Evolutionary conservation across 2,329 filamentous ascomycete species (phyloP).

Genomic region (Fusarium nelsonii): DNA sequence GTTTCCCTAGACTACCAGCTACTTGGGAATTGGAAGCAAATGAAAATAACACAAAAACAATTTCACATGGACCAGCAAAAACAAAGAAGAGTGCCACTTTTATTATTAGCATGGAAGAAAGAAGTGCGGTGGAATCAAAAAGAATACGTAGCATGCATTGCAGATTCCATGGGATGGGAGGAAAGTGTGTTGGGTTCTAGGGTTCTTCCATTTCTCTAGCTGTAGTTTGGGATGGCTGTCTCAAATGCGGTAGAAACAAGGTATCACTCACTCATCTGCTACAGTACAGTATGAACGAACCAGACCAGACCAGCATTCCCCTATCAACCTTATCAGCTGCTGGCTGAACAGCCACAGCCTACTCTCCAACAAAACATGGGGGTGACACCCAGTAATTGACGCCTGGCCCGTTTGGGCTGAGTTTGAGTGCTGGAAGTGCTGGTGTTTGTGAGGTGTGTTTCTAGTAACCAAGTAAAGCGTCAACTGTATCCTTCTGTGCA

Average conservation of each 20-base stretch:
- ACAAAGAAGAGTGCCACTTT: constrained; percentile 33
- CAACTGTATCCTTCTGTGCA: background rate
- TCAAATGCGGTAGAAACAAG: constrained; percentile 11
- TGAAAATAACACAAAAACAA: constrained; percentile 36
- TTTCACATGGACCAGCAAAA: constrained; percentile 30
- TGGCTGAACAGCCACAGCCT: constrained; percentile 18
- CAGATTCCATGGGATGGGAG: background rate
- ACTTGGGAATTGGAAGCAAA: constrained; percentile 44
- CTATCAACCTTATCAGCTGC: constrained; percentile 42
- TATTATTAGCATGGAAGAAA: constrained; percentile 19
- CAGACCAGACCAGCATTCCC: constrained; percentile 25
- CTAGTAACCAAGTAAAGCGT: background rate
- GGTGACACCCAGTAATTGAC: constrained; percentile 4
- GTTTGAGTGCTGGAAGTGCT: constrained; percentile 1
- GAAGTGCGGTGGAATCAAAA: constrained; percentile 23
- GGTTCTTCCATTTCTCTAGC: constrained; percentile 17
- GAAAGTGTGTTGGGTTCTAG: constrained; percentile 27
- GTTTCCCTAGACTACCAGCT: constrained; percentile 47
- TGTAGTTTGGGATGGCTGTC: constrained; percentile 9
- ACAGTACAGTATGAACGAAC: background rate
- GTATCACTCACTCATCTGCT: constrained; percentile 5
- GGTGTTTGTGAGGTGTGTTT: constrained; percentile 1
- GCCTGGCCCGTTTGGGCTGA: constrained; percentile 32
- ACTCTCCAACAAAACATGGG: constrained; percentile 26
- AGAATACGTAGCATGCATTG: constrained; percentile 14